Conservation (phyloP, 2,329 filamentous ascomycete species). For the Cladobotryum mycophilum region DNA sequence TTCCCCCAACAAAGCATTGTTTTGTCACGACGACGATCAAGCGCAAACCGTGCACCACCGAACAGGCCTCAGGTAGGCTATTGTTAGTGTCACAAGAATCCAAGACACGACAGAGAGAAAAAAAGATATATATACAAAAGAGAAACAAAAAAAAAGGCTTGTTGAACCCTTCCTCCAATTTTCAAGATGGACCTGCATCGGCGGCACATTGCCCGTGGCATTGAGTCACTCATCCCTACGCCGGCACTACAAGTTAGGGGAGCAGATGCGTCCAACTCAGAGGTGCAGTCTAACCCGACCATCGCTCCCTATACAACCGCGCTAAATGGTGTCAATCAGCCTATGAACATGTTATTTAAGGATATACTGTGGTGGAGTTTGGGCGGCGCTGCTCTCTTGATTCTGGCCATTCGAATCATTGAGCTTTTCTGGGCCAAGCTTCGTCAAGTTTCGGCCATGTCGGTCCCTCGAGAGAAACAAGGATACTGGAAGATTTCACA, state of each 20-base stretch:
- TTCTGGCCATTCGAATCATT: slow-evolving; percentile 47
- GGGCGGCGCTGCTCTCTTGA: slow-evolving; percentile 47
- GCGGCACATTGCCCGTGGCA: slow-evolving; percentile 25
- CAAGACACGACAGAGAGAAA: no score
- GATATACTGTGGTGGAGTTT: slow-evolving; percentile 56
- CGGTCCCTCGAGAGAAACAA: slow-evolving; percentile 44
- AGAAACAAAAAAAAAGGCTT: background rate
- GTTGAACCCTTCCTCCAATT: background rate
- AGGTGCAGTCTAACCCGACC: slow-evolving; percentile 36
- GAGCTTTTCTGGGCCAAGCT: slow-evolving; percentile 51
- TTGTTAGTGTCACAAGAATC: no score
- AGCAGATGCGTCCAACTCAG: slow-evolving; percentile 20
- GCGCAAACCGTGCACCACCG: no score
- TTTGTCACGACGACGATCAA: background rate
- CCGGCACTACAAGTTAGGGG: slow-evolving; percentile 26
- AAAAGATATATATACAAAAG: background rate
- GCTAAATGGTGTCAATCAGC: slow-evolving; percentile 56
- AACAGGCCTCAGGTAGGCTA: no score
- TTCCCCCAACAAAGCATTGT: background rate
- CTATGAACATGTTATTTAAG: slow-evolving; percentile 50
- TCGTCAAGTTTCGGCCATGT: slow-evolving; percentile 55
- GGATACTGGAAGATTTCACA: slow-evolving; percentile 53
- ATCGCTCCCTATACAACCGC: slow-evolving; percentile 50
- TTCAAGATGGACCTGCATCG: slow-evolving; percentile 27
- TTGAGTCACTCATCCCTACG: slow-evolving; percentile 24